These are phyloP conservation scores for Cryptococcus deneoformans DNA, from an alignment of 1,284 basidiomycete genomes.

Conservation along the genomic window DNA sequence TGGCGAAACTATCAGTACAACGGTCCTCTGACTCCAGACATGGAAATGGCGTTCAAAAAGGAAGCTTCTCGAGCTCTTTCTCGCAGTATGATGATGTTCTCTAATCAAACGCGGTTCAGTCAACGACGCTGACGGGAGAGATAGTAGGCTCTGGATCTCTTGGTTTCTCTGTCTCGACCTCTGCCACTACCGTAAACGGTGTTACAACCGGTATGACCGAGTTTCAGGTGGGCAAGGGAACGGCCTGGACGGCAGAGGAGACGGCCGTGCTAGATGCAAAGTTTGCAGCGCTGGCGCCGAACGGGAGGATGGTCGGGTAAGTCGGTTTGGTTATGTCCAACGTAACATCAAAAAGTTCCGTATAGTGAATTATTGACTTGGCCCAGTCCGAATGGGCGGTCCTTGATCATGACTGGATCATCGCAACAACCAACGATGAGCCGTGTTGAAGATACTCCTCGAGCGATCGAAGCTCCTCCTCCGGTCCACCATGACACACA, in stretches of 20 bases:
- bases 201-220: slow-evolving; percentile 4
- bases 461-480: no score
- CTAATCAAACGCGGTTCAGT: background rate
- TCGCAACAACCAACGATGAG: background rate
- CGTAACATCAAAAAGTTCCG: no score
- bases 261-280: slow-evolving; percentile 5
- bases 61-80: slow-evolving; percentile 9
- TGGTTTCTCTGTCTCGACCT: slow-evolving; percentile 11
- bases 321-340: background rate
- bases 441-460: background rate
- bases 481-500: no score
- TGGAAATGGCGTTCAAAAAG: slow-evolving; percentile 5
- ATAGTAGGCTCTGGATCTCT: slow-evolving; percentile 2
- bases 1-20: slow-evolving; percentile 12
- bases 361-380: background rate
- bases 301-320: slow-evolving; percentile 7
- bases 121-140: background rate
- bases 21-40: slow-evolving; percentile 7
- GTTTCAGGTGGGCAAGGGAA: slow-evolving; percentile 11
- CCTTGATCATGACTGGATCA: background rate
- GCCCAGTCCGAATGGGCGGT: background rate
- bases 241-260: slow-evolving; percentile 8
- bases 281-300: slow-evolving; percentile 1
- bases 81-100: background rate
- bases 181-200: slow-evolving; percentile 5